Evolutionary conservation across 805 yeast genomes (phyloP).

Genomic region (Candida broadrunensis): DNA sequence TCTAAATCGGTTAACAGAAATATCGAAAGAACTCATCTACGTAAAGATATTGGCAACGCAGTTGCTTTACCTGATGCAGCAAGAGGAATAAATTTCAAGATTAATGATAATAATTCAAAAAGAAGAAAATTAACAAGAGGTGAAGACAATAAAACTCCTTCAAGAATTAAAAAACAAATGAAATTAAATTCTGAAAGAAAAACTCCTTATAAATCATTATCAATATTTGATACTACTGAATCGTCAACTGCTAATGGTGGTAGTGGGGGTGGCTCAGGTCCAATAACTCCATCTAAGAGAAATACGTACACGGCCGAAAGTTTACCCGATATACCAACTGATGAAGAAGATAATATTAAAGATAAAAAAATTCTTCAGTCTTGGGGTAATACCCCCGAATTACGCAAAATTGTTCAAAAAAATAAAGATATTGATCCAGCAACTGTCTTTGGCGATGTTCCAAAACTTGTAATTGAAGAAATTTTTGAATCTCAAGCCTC

Average conservation of each 20-base stretch:
- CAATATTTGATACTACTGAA: not conserved
- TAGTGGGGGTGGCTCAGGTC: not conserved
- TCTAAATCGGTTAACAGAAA: conserved; percentile 1
- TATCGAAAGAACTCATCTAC: not conserved
- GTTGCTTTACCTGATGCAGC: conserved; percentile 39
- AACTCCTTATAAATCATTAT: not conserved
- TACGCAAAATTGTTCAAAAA: conserved; percentile 22
- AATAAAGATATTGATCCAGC: conserved; percentile 54
- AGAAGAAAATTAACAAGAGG: conserved; percentile 1
- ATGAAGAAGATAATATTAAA: conserved; percentile 31
- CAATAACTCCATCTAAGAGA: conserved; percentile 3
- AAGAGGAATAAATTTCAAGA: conserved; percentile 14
- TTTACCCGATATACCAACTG: conserved; percentile 41
- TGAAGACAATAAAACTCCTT: not conserved
- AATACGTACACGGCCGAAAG: conserved; percentile 13
- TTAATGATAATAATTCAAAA: not conserved
- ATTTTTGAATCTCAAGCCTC: conserved; percentile 55
- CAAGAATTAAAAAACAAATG: not conserved
- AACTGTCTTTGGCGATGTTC: conserved; percentile 70
- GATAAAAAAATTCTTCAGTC: conserved; percentile 19
- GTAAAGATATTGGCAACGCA: conserved; percentile 22
- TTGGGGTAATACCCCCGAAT: conserved; percentile 41
- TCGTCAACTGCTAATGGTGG: not conserved
- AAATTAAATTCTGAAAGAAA: not conserved
- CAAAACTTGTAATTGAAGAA: conserved; percentile 63